Evolutionary conservation across 768 basidiomycete species (phyloP), one percentile per base, ranked within the genome.

Genomic region (Mycena indigotica): DNA sequence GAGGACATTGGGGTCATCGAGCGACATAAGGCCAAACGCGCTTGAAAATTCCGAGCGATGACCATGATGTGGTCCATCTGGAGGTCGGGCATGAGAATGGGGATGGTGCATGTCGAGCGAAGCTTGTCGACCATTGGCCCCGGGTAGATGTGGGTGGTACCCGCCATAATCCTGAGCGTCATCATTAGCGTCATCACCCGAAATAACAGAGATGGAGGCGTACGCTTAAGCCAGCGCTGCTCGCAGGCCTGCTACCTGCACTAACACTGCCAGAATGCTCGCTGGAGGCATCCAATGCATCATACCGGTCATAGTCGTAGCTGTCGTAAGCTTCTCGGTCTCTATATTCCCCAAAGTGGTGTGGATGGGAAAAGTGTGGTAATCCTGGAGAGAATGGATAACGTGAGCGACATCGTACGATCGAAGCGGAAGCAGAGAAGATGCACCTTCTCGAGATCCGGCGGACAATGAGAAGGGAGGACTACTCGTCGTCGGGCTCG

Each of bases 21-120:
- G 77, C 19, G 84, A 84, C 85, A 93, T 82, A 51, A 87, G 77
- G 6, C 88, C 90, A 67, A 93, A 91, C 1, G 85, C 86, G 23
- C 79, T 80, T 3, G 80, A 82, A 65, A 88, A 81, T 63, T 59
- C 46, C 54, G 56, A 53, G 21, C 35, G 52, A 19, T 40, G 44
- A 16, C 50, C 23, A n/a, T 24, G 15, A 10, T 8, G 46, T 12
- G 8, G 12, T 24, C 54, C 29, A 5, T 53, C 8, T 13, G 41
- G 41, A 16, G 41, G 41, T 16, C 41, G 41, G 8, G 8, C 40
- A 40, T 12, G 58, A 21, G 2, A 52, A 53, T 39, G 19, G 13
- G 4, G 53, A 23, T 49, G 39, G 50, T 53, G 52, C 5, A 35
- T 5, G 35, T 38, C 21, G 44, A 44, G 41, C 15, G 41, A 44